Conservation (phyloP, 331 rosid genomes). For the Malus hybrid region DNA sequence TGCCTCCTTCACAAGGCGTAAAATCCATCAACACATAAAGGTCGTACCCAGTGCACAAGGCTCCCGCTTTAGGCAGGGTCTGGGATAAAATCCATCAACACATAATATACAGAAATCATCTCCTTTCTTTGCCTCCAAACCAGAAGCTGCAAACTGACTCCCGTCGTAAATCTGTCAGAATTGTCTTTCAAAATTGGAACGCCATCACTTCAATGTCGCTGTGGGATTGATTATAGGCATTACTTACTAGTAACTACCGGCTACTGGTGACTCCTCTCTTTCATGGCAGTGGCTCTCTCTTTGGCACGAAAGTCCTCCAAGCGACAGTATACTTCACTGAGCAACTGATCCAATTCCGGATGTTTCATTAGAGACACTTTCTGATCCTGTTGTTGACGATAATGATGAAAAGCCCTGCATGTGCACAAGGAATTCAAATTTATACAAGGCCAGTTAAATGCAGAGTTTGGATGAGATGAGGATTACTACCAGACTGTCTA, state of each 20-base stretch:
- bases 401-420: slow-evolving; percentile 97
- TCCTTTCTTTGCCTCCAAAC: slow-evolving; percentile 32
- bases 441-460: neutral
- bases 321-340: slow-evolving; percentile 66
- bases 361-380: slow-evolving; percentile 51
- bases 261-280: slow-evolving; percentile 31
- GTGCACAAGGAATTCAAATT: neutral
- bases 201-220: too few species aligned
- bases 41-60: too few species aligned
- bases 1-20: slow-evolving; percentile 19
- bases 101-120: slow-evolving; percentile 18
- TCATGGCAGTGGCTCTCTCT: slow-evolving; percentile 40
- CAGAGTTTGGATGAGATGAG: neutral
- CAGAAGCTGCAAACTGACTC: slow-evolving; percentile 39
- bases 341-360: slow-evolving; percentile 72
- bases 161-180: slow-evolving; percentile 25
- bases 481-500: neutral
- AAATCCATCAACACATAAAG: slow-evolving; percentile 26
- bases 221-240: slow-evolving; percentile 5
- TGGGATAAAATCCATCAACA: slow-evolving; percentile 26
- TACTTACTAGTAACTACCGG: slow-evolving; percentile 13
- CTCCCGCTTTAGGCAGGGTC: too few species aligned
- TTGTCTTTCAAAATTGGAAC: neutral
- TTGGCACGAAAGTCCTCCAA: slow-evolving; percentile 79
- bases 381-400: slow-evolving; percentile 40